Evolutionary conservation across 2,329 filamentous ascomycete species (phyloP).

Genomic region (Calonectria pteridis): DNA sequence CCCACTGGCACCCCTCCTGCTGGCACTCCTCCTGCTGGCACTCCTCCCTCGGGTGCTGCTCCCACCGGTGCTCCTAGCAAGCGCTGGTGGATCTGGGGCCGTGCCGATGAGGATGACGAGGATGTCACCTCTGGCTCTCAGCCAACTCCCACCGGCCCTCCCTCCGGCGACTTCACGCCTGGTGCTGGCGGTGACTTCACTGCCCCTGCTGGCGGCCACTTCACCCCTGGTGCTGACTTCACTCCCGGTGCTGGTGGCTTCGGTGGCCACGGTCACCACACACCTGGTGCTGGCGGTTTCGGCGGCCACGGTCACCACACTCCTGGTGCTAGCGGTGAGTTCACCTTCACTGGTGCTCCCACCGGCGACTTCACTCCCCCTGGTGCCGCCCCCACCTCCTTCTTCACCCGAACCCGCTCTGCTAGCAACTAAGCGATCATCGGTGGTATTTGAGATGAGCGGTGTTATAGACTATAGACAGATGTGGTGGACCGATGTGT

Average conservation of each 20-base stretch:
- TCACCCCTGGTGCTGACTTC: background rate
- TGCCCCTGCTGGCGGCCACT: background rate
- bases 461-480: slow-evolving; percentile 6
- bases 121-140: background rate
- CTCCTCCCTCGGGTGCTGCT: slow-evolving; percentile 15
- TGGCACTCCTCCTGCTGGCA: background rate
- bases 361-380: slow-evolving; percentile 4
- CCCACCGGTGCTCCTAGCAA: slow-evolving; percentile 16
- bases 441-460: background rate
- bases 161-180: background rate
- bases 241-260: slow-evolving; percentile 20
- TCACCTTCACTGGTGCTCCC: slow-evolving; percentile 3
- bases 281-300: background rate
- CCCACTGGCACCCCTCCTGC: background rate
- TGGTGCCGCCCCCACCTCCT: slow-evolving; percentile 15
- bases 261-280: slow-evolving; percentile 1
- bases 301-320: background rate
- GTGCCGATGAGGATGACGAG: background rate
- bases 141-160: background rate
- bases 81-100: slow-evolving; percentile 1
- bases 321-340: slow-evolving; percentile 1
- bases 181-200: slow-evolving; percentile 7
- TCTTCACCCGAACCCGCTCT: slow-evolving; percentile 25
- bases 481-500: slow-evolving; percentile 12
- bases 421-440: slow-evolving; percentile 16